Conservation (phyloP, 495 filamentous ascomycete genomes). For the Articulospora tetracladia region DNA sequence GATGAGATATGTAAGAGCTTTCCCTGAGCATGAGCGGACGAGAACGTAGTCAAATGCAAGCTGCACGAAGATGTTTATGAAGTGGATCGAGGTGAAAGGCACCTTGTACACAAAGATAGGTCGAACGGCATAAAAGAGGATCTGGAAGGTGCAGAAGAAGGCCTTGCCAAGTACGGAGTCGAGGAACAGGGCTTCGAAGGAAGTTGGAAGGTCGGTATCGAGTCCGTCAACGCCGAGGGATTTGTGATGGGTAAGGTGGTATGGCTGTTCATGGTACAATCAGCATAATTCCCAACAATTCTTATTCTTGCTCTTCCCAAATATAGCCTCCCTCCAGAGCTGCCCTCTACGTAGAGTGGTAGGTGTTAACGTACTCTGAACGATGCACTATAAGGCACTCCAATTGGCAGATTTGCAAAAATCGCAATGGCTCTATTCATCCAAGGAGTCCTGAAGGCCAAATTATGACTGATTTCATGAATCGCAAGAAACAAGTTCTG, state of each 20-base stretch:
- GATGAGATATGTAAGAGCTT: conserved; percentile 73
- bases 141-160: conserved; percentile 99
- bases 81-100: conserved; percentile 81
- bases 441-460: conserved; percentile 83
- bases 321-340: background rate
- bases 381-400: conserved; percentile 90
- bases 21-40: conserved; percentile 48
- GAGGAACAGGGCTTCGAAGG: conserved; percentile 87
- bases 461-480: conserved; percentile 97
- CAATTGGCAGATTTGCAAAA: conserved; percentile 94
- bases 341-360: background rate
- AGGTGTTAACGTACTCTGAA: conserved; percentile 63
- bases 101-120: conserved; percentile 93
- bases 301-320: background rate
- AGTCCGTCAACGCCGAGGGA: conserved; percentile 94
- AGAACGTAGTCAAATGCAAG: conserved; percentile 73
- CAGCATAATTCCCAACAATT: conserved; percentile 5
- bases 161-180: conserved; percentile 96
- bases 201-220: conserved; percentile 93
- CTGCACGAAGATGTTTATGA: conserved; percentile 74
- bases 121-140: conserved; percentile 98
- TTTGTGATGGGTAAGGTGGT: conserved; percentile 99
- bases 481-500: conserved; percentile 99
- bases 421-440: conserved; percentile 85
- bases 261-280: conserved; percentile 59